phyloP scores from a whole-genome alignment of 441 rosid genomes.

The Adansonia gregorii region DNA sequence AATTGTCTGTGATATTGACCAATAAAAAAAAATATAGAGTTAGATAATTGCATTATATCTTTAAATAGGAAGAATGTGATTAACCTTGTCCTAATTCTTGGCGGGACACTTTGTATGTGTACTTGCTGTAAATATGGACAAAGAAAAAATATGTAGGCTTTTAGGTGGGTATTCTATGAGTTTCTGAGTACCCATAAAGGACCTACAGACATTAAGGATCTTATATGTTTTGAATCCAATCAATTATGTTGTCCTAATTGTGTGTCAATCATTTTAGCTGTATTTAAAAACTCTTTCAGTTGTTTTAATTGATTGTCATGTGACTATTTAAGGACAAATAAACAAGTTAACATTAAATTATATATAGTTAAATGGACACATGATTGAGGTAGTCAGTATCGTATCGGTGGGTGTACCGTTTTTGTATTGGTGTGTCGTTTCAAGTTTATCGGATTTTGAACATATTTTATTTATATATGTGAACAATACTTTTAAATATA shows the following conservation, averaged over 20 bases:
- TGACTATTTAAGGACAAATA: background rate
- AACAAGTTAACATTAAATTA: background rate
- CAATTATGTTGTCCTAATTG: background rate
- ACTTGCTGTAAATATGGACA: conserved; percentile 76
- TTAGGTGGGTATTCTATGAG: conserved; percentile 65
- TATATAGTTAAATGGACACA: background rate
- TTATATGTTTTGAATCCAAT: background rate
- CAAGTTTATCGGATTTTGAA: too few relatives aligned
- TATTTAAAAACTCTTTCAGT: background rate
- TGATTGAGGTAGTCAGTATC: background rate
- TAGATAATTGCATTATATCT: background rate
- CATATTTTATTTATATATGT: too few relatives aligned
- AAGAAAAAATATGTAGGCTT: conserved; percentile 52
- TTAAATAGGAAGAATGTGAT: background rate
- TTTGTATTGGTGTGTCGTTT: too few relatives aligned
- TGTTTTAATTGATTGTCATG: background rate
- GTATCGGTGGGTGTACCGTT: too few relatives aligned
- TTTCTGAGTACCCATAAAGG: conserved; percentile 53
- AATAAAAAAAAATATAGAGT: background rate
- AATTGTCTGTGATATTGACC: background rate
- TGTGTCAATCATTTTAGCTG: background rate
- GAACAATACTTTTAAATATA: too few relatives aligned
- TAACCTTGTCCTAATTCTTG: conserved; percentile 71
- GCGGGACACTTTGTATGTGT: conserved; percentile 61
- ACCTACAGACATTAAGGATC: conserved; percentile 45